A percentile compares a stretch with the other conserved stretches of the same genome.
These are phyloP conservation scores for Leptographium galeiforme DNA, from an alignment of 2,329 filamentous ascomycete species.

Conservation along the genomic window DNA sequence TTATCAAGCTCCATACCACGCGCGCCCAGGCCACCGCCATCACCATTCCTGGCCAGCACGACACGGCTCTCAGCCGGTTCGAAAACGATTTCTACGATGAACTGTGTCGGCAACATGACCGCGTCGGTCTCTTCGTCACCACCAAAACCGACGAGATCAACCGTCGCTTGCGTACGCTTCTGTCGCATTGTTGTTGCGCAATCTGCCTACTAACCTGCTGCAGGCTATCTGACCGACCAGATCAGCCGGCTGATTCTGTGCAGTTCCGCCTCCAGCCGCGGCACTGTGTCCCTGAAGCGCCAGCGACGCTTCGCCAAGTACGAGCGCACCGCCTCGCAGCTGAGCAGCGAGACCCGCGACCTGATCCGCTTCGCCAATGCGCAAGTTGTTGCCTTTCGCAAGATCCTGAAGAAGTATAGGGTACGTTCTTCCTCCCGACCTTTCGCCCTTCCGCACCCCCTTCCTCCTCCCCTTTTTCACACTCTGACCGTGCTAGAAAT, in stretches of 20 bases:
- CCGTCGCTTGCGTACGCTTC: conserved; percentile 47
- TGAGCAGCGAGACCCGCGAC: conserved; percentile 57
- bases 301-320: conserved; percentile 40
- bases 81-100: conserved; percentile 60
- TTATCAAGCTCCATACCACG: conserved; percentile 70
- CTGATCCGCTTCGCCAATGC: conserved; percentile 60
- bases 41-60: conserved; percentile 59
- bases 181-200: neutral
- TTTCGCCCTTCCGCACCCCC: neutral
- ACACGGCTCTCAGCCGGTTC: conserved; percentile 45
- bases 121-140: conserved; percentile 63
- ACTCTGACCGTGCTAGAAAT: conserved; percentile 40
- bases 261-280: conserved; percentile 20
- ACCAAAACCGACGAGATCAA: conserved; percentile 72
- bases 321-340: conserved; percentile 37
- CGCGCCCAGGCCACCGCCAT: conserved; percentile 56
- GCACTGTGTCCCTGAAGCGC: conserved; percentile 27
- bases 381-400: conserved; percentile 64
- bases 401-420: conserved; percentile 70
- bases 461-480: neutral
- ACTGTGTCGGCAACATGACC: conserved; percentile 61
- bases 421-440: conserved; percentile 22
- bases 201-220: neutral
- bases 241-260: conserved; percentile 34
- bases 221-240: conserved; percentile 35